phyloP scores from a whole-genome alignment of 208 protist species.

The Novymonas esmeraldas region DNA sequence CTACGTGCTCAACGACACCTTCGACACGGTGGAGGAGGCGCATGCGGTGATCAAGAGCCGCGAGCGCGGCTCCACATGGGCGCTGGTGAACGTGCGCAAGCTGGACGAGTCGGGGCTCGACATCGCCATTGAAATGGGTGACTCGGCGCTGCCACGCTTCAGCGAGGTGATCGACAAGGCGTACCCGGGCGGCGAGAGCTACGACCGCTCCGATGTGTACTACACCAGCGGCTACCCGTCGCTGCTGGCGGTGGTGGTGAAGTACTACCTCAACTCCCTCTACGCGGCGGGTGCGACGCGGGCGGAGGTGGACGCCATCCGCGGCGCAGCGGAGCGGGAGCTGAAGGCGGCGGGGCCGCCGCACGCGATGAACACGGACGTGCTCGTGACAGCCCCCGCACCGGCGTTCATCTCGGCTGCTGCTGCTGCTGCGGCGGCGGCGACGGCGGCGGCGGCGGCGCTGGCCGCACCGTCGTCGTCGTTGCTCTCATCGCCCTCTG shows the following conservation, averaged over 20 bases:
- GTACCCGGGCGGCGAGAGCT: constrained; percentile 35
- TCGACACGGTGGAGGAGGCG: constrained; percentile 31
- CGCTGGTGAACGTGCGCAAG: constrained; percentile 33
- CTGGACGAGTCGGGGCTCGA: constrained; percentile 27
- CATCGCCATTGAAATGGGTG: constrained; percentile 36
- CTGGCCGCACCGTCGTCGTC: too few relatives aligned
- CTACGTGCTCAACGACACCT: constrained; percentile 44
- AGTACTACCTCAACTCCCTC: constrained; percentile 43
- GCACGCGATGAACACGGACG: too few relatives aligned
- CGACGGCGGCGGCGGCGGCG: too few relatives aligned
- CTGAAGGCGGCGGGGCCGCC: not conserved
- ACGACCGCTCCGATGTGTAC: constrained; percentile 58
- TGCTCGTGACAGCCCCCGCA: too few relatives aligned
- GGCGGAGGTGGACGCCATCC: not conserved
- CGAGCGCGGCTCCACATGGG: constrained; percentile 33
- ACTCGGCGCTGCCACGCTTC: constrained; percentile 19
- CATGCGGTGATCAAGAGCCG: constrained; percentile 12
- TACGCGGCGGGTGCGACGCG: not conserved
- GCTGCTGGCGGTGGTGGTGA: constrained; percentile 51
- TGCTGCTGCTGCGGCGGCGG: too few relatives aligned
- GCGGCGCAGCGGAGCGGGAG: not conserved
- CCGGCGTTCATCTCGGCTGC: too few relatives aligned
- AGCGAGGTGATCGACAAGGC: constrained; percentile 12
- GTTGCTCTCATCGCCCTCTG: not conserved
- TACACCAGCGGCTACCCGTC: constrained; percentile 64